Percentiles rank a stretch among this genome's conserved stretches.
Conservation (phyloP, 2,329 filamentous ascomycete genomes). For the Paraphoma sp. region DNA sequence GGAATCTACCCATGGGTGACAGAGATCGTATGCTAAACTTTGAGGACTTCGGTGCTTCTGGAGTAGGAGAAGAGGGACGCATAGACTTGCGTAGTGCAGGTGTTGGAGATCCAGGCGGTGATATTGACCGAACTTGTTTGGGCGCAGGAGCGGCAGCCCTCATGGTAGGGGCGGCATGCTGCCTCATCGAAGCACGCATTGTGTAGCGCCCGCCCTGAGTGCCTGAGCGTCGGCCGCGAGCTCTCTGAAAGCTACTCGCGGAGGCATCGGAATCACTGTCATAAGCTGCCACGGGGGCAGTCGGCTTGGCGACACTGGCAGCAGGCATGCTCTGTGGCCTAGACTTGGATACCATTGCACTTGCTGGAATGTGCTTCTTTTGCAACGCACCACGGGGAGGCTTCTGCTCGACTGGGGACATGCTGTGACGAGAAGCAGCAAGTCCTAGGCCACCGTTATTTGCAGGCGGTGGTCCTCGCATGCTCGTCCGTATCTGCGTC, state of each 20-base stretch:
- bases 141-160: conserved; percentile 42
- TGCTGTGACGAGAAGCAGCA: conserved; percentile 44
- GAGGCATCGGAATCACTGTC: conserved; percentile 56
- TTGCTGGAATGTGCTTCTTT: conserved; percentile 47
- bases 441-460: conserved; percentile 18
- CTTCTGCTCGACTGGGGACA: conserved; percentile 28
- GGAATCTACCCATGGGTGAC: conserved; percentile 68
- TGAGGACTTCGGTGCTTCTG: conserved; percentile 51
- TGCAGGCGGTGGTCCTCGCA: conserved; percentile 37
- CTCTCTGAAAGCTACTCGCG: conserved; percentile 78
- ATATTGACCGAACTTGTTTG: conserved; percentile 51
- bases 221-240: conserved; percentile 47
- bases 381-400: conserved; percentile 46
- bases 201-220: conserved; percentile 57
- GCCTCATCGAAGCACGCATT: conserved; percentile 78
- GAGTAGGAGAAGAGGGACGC: conserved; percentile 37
- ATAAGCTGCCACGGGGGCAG: conserved; percentile 34
- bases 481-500: conserved; percentile 44
- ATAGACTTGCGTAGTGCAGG: conserved; percentile 40
- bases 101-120: conserved; percentile 38
- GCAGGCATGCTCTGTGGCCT: conserved; percentile 38
- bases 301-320: conserved; percentile 8
- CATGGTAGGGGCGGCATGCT: conserved; percentile 37
- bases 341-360: conserved; percentile 21
- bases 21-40: conserved; percentile 73